A percentile compares a stretch with the other conserved stretches of the same genome.
Conservation (phyloP, 768 basidiomycete species). For the Baorangia bicolor region DNA sequence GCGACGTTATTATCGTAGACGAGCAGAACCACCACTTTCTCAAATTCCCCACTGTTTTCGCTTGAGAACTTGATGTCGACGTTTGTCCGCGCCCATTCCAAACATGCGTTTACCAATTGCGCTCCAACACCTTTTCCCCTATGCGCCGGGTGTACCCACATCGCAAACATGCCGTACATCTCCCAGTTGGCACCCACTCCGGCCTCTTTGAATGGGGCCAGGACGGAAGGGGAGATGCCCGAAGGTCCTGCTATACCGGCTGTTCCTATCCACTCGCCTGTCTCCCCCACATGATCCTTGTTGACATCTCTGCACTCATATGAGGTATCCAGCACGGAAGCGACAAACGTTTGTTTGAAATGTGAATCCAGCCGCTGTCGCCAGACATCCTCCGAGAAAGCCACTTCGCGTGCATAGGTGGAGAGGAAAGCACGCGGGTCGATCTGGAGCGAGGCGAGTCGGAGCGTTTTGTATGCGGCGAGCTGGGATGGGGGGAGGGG, state of each 20-base stretch:
- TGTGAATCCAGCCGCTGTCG: conserved; percentile 15
- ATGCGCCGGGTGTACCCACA: conserved; percentile 31
- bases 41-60: neutral
- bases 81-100: conserved; percentile 27
- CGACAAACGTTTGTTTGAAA: conserved; percentile 16
- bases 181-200: conserved; percentile 18
- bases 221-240: neutral
- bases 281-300: neutral
- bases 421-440: conserved; percentile 25
- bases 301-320: neutral
- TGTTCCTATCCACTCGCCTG: conserved; percentile 22
- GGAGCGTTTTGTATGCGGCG: conserved; percentile 17
- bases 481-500: conserved; percentile 25
- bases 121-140: conserved; percentile 21
- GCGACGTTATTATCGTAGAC: conserved; percentile 15
- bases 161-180: conserved; percentile 19
- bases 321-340: neutral
- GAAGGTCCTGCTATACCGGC: conserved; percentile 17
- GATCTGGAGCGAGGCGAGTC: conserved; percentile 22
- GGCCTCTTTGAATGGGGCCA: conserved; percentile 13
- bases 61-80: conserved; percentile 10
- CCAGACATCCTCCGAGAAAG: conserved; percentile 24
- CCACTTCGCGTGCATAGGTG: conserved; percentile 21
- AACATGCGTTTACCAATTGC: conserved; percentile 14
- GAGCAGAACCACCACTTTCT: conserved; percentile 21